phyloP scores from a whole-genome alignment of 805 yeast species.

The Ogataea paraovalis region DNA sequence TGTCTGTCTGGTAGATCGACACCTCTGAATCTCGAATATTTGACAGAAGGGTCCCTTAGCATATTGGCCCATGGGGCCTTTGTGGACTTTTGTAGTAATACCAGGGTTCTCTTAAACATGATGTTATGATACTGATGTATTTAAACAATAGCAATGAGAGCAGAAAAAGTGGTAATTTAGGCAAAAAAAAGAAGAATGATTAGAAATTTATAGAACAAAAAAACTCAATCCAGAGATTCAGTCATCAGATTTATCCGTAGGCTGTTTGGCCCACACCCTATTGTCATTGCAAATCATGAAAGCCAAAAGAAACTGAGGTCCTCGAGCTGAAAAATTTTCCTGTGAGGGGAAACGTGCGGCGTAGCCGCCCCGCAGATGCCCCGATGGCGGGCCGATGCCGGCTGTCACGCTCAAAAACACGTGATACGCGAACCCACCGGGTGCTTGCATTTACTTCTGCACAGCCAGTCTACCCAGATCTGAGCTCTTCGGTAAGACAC shows the following conservation, averaged over 20 bases:
- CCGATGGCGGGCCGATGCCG: not conserved
- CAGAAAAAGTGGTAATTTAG: not conserved
- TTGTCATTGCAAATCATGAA: not conserved
- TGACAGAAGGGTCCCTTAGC: constrained; percentile 66
- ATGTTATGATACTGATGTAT: not conserved
- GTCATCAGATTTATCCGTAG: not conserved
- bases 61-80: constrained; percentile 38
- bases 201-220: not conserved
- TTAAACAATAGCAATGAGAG: not conserved
- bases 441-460: too few relatives aligned
- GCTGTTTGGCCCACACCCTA: not conserved
- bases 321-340: not conserved
- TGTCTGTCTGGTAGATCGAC: constrained; percentile 57
- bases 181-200: not conserved
- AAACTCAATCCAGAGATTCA: not conserved
- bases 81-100: constrained; percentile 25
- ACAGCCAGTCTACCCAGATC: too few relatives aligned
- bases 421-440: too few relatives aligned
- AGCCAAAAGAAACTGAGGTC: not conserved
- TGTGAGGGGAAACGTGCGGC: constrained; percentile 1
- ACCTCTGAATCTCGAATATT: constrained; percentile 55
- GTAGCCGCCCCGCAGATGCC: not conserved
- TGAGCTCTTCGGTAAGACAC: too few relatives aligned
- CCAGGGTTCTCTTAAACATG: constrained; percentile 30
- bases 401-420: too few relatives aligned